Evolutionary conservation across 2,329 filamentous ascomycete genomes (phyloP).

Genomic region (Chrysosporium queenslandicum): DNA sequence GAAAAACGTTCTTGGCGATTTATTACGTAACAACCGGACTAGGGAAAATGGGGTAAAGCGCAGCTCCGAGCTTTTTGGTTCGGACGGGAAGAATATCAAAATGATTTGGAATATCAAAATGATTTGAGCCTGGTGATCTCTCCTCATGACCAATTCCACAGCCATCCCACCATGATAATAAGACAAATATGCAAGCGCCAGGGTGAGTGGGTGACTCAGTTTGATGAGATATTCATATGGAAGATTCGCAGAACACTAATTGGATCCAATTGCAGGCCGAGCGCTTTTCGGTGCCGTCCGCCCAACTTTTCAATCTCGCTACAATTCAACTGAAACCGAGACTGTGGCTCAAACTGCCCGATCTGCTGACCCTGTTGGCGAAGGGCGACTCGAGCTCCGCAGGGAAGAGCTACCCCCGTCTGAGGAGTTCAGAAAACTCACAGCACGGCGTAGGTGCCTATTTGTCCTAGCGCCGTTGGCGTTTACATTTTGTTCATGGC

Average conservation of each 20-base stretch:
- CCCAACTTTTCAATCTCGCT: conserved; percentile 7
- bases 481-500: not conserved
- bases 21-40: not conserved
- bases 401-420: not conserved
- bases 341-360: not conserved
- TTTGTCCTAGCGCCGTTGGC: no score
- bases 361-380: not conserved
- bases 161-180: conserved; percentile 32
- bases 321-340: conserved; percentile 1
- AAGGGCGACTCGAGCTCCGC: not conserved
- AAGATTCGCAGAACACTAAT: no score
- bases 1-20: not conserved
- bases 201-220: no score
- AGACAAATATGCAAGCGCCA: conserved; percentile 34
- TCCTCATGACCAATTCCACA: conserved; percentile 12
- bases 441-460: conserved; percentile 2
- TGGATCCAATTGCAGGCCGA: conserved; percentile 5
- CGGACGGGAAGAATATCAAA: conserved; percentile 8
- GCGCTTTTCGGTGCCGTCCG: conserved; percentile 3
- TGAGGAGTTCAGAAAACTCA: not conserved
- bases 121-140: conserved; percentile 3
- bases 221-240: no score
- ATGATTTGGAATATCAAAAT: conserved; percentile 11
- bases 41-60: not conserved
- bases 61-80: not conserved